Evolutionary conservation across 805 yeast genomes (phyloP), one percentile per base, ranked within the genome.

Genomic region (Metschnikowia corniflorae): DNA sequence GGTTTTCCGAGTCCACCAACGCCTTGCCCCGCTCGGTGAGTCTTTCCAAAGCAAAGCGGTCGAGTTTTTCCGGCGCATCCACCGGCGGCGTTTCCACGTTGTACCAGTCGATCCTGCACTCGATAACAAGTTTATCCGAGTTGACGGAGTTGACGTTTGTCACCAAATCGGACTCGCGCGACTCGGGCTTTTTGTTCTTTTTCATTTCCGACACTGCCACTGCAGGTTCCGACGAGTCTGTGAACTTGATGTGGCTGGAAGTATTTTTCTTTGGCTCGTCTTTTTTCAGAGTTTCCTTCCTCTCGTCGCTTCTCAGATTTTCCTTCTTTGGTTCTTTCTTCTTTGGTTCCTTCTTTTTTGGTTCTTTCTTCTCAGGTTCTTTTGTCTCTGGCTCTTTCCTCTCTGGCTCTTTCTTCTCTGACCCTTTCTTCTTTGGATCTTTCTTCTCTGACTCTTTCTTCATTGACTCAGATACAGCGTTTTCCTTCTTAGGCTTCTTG

Each of bases 21-120:
- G 65, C 67, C 50, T 80, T 71, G 25, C 94, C 96, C 54, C 80
- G 75, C 42, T 76, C 77, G 38, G 69, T 70, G 32, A 89, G 67
- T 44, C 73, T 68, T 16, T 77, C 81, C 33, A 83, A 65, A 41
- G 80, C 83, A 20, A 73, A 75, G 29, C 75, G 67, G 18, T 73
- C 70, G 29, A 70, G 61, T 51, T 51, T 66, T 46, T 64, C 71
- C 21, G 50, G 57, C 16, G 42, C 53, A 33, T 47, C 54, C 4
- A 50, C 42, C 4, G 49, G 35, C 10, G 47, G 55, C 5, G 51
- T 49, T 15, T 78, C 73, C n/a, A 74, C 60, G 41, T 80, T 75
- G 58, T 78, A 86, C 96, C 97, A 89, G 46, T 82, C 86, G 16
- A 75, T 64, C 46, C 81, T 75, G 23, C 80, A 73, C 27, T 82